phyloP scores from a whole-genome alignment of 2,329 filamentous ascomycete species.

The Grosmannia clavigera region DNA sequence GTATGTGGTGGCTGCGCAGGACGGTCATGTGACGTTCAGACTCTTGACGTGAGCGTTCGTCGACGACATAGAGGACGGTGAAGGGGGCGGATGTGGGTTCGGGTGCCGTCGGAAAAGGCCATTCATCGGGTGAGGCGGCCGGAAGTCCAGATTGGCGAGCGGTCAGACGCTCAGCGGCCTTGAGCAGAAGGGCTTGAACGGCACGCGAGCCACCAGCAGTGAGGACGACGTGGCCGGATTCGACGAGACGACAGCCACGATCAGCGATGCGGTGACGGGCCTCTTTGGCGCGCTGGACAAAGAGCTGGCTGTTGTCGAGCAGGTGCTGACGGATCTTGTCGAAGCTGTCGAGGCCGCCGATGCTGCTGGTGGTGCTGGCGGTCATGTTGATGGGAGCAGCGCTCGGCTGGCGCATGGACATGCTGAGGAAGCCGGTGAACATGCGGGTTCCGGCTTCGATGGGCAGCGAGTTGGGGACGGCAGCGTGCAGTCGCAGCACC shows the following conservation, averaged over 20 bases:
- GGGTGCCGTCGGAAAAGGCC: background rate
- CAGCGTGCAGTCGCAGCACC: conserved; percentile 63
- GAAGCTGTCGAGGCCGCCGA: conserved; percentile 45
- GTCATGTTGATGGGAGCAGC: conserved; percentile 21
- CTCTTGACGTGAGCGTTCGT: conserved; percentile 40
- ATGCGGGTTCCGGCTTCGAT: conserved; percentile 89
- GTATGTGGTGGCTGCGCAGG: conserved; percentile 61
- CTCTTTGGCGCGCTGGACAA: conserved; percentile 76
- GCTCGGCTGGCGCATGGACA: conserved; percentile 47
- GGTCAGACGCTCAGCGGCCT: conserved; percentile 53
- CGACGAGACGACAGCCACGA: conserved; percentile 66
- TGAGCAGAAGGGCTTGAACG: conserved; percentile 63
- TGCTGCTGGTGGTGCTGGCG: conserved; percentile 12
- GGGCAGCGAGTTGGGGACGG: conserved; percentile 78
- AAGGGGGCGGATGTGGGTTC: conserved; percentile 37
- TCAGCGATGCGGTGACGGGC: conserved; percentile 72
- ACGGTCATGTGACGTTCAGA: conserved; percentile 58
- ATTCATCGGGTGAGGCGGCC: no score
- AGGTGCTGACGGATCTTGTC: conserved; percentile 73
- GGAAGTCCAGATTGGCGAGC: conserved; percentile 17
- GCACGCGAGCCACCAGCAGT: conserved; percentile 83
- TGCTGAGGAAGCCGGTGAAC: conserved; percentile 87
- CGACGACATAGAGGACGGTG: conserved; percentile 68
- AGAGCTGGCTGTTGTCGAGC: conserved; percentile 72
- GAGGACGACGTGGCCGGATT: conserved; percentile 68